Evolutionary conservation across 176 grass and related monocot genomes (phyloP).

Genomic region (Thinopyrum elongatum): DNA sequence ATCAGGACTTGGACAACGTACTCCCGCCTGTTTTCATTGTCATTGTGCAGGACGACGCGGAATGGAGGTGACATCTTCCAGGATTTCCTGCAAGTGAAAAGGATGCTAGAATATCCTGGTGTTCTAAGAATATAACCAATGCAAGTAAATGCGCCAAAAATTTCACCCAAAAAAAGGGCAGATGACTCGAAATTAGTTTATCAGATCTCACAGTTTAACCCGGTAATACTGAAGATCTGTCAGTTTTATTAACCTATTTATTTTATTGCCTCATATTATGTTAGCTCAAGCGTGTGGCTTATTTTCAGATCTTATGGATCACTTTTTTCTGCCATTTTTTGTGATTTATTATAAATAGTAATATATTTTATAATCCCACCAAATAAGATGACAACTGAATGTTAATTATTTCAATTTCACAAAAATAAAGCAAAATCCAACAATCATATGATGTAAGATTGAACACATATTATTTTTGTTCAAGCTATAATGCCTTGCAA

Average conservation of each 20-base stretch:
- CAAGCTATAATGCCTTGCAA: not conserved
- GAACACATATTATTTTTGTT: not conserved
- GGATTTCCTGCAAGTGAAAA: constrained; percentile 58
- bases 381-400: not conserved
- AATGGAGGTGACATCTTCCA: constrained; percentile 79
- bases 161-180: not conserved
- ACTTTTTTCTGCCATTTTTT: not conserved
- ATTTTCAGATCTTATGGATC: not conserved
- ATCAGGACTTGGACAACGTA: constrained; percentile 97
- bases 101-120: not conserved
- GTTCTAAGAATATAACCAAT: not conserved
- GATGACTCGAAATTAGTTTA: not conserved
- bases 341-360: not conserved
- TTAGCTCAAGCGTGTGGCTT: not conserved
- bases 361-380: too few relatives aligned
- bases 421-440: not conserved
- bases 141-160: not conserved
- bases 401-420: not conserved
- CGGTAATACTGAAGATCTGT: not conserved
- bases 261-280: not conserved
- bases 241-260: not conserved
- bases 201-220: not conserved
- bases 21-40: constrained; percentile 85
- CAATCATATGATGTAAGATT: not conserved
- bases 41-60: constrained; percentile 78